Base-by-base conservation (phyloP, 345 rosid species). In the Gossypium turneri region DNA sequence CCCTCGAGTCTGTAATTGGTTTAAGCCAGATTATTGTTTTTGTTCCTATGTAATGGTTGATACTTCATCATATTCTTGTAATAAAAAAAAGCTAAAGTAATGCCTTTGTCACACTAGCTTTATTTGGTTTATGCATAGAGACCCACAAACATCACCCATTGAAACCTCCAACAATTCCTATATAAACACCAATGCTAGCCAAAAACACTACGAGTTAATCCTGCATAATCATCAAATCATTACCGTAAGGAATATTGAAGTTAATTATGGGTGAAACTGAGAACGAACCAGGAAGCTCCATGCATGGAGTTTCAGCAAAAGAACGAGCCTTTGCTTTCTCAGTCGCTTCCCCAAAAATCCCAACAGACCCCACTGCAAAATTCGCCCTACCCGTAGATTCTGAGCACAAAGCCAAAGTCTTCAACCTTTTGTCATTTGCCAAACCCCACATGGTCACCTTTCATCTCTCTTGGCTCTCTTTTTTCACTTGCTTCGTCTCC, bases 301-400 rank as follows among this genome's bases (percentile, higher is more conserved):
- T 67, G 73, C 78, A 67, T 66, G 78, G 78, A 56, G 78, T 65
- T 44, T 53, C 73, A 17, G 73, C 65, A 60, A 67, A 60, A 67
- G 66, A 75, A 57, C 67, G 57, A 67, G 27, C 67, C 20, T 75
- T 75, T 45, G 55, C 73, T 27, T 56, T 75, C 67, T 56, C 78
- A 48, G 73, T 29, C 44, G 6, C 67, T 57, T 43, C 78, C 29
- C 25, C 66, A 6, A 72, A 27, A 7, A 58, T 72, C 61, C 78
- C 53, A 56, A 47, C 90, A 2, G 97, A 89, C 65, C 55, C 83
- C 3, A 79, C 90, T 0, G 88, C 90, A 12, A 92, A 90, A 55
- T 90, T 94, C 55, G 82, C 72, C 12, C 78, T 90, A 2, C 95
- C 97, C 0, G 92, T 94, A 10, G 97, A 93, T 65, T 66, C 78